phyloP scores from a whole-genome alignment of 2,329 filamentous ascomycete genomes.

The Westerdykella ornata region DNA sequence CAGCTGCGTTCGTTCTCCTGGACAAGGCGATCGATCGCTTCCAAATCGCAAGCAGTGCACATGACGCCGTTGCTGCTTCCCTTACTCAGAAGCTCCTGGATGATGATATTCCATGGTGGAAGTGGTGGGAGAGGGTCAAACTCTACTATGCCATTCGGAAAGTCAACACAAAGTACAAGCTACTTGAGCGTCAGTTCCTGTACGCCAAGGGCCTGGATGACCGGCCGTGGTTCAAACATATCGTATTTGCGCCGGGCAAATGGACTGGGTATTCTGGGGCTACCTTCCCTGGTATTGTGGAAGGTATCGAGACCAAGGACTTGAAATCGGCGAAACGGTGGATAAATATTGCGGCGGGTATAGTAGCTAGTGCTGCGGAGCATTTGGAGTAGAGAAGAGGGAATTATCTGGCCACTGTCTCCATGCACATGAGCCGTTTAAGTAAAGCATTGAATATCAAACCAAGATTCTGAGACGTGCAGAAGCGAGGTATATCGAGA shows the following conservation, averaged over 20 bases:
- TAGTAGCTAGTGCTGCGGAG: no score
- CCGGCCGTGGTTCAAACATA: constrained; percentile 86
- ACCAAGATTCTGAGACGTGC: no score
- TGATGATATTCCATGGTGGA: constrained; percentile 67
- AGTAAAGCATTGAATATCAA: no score
- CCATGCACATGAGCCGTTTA: no score
- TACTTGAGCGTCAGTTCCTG: constrained; percentile 72
- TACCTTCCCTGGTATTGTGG: constrained; percentile 59
- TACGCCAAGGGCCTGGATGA: constrained; percentile 70
- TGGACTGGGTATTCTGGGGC: constrained; percentile 87
- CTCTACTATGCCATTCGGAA: constrained; percentile 57
- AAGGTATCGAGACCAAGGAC: constrained; percentile 46
- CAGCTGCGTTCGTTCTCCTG: constrained; percentile 42
- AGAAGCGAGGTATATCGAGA: no score
- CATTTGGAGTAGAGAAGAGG: no score
- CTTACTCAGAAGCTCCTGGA: constrained; percentile 44
- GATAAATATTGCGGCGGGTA: no score
- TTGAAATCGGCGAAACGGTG: no score
- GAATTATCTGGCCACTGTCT: no score
- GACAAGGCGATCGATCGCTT: constrained; percentile 47
- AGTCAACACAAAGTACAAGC: constrained; percentile 77
- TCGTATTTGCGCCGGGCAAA: constrained; percentile 82
- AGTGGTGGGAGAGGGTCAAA: constrained; percentile 60
- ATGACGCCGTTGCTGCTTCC: constrained; percentile 47
- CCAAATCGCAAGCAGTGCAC: constrained; percentile 42